phyloP scores from a whole-genome alignment of 2,329 filamentous ascomycete genomes.

The Stenocarpella maydis region DNA sequence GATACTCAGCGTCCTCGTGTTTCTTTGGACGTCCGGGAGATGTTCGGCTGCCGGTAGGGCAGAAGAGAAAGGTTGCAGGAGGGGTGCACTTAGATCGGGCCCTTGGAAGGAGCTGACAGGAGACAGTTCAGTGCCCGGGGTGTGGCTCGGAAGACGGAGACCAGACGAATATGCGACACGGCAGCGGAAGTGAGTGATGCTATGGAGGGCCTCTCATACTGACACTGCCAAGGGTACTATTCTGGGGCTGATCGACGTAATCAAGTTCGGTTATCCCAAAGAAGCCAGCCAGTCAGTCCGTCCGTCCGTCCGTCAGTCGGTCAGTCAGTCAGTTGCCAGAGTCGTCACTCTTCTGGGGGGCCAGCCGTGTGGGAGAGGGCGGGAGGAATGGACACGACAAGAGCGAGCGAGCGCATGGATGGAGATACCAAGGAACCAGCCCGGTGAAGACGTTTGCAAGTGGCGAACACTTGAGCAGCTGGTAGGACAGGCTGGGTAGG shows the following conservation, averaged over 20 bases:
- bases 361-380: slow-evolving; percentile 6
- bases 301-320: neutral
- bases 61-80: slow-evolving; percentile 15
- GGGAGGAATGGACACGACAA: slow-evolving; percentile 6
- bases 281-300: neutral
- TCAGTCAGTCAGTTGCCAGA: neutral
- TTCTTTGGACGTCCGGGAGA: slow-evolving; percentile 20
- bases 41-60: slow-evolving; percentile 20
- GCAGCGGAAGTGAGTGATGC: slow-evolving; percentile 30
- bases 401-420: neutral
- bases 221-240: slow-evolving; percentile 27
- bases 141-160: slow-evolving; percentile 28
- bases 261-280: slow-evolving; percentile 13
- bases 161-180: slow-evolving; percentile 26
- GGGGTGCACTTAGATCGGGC: slow-evolving; percentile 1
- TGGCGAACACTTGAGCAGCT: neutral
- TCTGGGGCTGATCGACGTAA: slow-evolving; percentile 21
- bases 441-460: neutral
- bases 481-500: neutral
- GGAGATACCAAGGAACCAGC: slow-evolving; percentile 13
- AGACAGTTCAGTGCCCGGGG: neutral
- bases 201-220: slow-evolving; percentile 33
- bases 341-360: neutral
- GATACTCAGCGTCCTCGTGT: slow-evolving; percentile 19
- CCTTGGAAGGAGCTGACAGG: slow-evolving; percentile 3